These are phyloP conservation scores for Emmonsiellopsis sp. DNA, from an alignment of 2,329 filamentous ascomycete genomes.

Conservation along the genomic window DNA sequence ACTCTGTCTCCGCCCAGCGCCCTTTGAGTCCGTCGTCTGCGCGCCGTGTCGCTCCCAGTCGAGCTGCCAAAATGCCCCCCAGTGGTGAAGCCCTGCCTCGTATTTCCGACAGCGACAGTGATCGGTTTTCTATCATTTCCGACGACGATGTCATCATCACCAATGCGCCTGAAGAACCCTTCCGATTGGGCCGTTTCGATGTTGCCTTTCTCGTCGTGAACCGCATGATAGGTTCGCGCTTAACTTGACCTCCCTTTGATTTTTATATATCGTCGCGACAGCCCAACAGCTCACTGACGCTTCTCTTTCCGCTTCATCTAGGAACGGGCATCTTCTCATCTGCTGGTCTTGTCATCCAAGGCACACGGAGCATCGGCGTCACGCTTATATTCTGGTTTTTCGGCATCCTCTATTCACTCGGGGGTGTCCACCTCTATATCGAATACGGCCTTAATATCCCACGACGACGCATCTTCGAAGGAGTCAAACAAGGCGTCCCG, in stretches of 20 bases:
- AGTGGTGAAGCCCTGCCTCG: neutral
- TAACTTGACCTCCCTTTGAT: neutral
- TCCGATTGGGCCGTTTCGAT: constrained; percentile 9
- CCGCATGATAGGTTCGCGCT: constrained; percentile 11
- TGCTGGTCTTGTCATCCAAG: constrained; percentile 8
- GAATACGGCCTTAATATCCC: constrained; percentile 13
- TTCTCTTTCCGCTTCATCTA: neutral
- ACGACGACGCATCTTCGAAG: constrained; percentile 2
- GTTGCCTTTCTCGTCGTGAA: constrained; percentile 12
- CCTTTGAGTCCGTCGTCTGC: neutral
- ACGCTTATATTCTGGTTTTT: constrained; percentile 13
- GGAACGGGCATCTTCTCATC: constrained; percentile 13
- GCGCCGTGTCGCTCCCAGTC: neutral
- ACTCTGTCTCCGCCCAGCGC: neutral
- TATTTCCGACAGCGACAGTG: constrained; percentile 2
- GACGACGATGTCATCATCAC: constrained; percentile 4
- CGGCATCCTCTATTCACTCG: constrained; percentile 9
- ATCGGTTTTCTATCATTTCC: neutral
- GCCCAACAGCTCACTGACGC: neutral
- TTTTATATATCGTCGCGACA: neutral
- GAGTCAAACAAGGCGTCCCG: constrained; percentile 6
- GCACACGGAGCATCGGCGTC: constrained; percentile 10
- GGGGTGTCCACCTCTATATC: constrained; percentile 11
- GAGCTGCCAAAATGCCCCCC: neutral
- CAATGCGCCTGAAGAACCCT: constrained; percentile 6